Base-by-base conservation (phyloP, 805 yeast genomes). In the Yarrowia sp. region DNA sequence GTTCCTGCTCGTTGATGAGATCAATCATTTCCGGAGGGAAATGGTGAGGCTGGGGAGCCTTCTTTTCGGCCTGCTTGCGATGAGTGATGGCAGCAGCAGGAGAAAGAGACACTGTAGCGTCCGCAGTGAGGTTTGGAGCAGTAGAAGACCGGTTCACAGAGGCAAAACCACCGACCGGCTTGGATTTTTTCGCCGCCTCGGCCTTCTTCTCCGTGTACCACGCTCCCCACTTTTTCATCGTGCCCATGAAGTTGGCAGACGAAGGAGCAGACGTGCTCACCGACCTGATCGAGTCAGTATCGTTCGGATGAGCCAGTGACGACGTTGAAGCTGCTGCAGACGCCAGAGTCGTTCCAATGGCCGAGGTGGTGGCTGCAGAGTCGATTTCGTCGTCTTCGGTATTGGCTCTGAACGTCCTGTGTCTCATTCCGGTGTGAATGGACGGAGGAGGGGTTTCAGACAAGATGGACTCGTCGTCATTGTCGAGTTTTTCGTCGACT, bases 1-100 rank as follows among this genome's bases (percentile, higher is more conserved):
- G 41, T 18, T 43, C 51, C 33, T 66, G 65, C 35, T 66, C 60
- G 38, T 64, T 53, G 36, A 71, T 31, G 62, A 61, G 32, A 28
- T 62, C 64, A 63, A 71, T 67, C 66, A 71, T 45, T 47, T 71
- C 74, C 1, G 74, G 74, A 10, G 74, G 74, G 64, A 71, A 71
- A 15, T 67, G 63, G 57, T 71, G 74, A 3, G 74, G 70, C 22
- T 62, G 45, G 5, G 74, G 74, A 8, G 74, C 74, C 38, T 22
- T 28, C 41, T 60, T 64, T 47, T 47, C 47, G 18, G 39, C 41
- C 6, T 38, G 42, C 45, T 45, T 64, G 14, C 60, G 31, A 41
- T 44, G 61, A 8, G 64, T 43, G 35, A 36, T 47, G 32, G 47
- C 57, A 5, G 43, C 65, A 32, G 42, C 64, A 2, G 50, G 42